Percentiles rank a stretch among this genome's conserved stretches.
Evolutionary conservation across 2,329 filamentous ascomycete species (phyloP).

Genomic region (Sporothrix pallida): DNA sequence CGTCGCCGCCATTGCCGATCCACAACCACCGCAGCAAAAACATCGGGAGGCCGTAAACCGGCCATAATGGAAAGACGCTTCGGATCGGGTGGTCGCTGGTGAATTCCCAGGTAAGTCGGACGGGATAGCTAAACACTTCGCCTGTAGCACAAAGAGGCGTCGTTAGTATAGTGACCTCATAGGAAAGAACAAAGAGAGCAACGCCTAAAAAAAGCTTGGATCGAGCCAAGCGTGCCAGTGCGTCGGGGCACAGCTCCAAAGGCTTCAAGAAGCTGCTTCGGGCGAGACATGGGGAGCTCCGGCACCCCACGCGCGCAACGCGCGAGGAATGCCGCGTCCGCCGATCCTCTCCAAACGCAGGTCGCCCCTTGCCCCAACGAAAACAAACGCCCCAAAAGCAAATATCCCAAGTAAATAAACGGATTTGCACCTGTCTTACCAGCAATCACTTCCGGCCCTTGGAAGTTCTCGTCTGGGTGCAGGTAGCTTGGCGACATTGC

Average conservation of each 20-base stretch:
- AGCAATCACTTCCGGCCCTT: constrained; percentile 95
- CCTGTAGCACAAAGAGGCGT: constrained; percentile 57
- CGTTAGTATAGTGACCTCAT: not conserved
- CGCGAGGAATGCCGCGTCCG: constrained; percentile 10
- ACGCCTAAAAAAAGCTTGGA: not conserved
- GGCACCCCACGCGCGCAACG: not conserved
- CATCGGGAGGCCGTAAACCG: constrained; percentile 93
- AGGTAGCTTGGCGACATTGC: constrained; percentile 94
- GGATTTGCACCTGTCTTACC: constrained; percentile 59
- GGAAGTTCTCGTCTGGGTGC: constrained; percentile 98
- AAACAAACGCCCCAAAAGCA: constrained; percentile 16
- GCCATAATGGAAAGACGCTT: constrained; percentile 96
- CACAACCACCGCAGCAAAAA: constrained; percentile 90
- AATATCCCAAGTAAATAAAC: not conserved
- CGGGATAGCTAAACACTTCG: constrained; percentile 89
- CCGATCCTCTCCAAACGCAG: constrained; percentile 8
- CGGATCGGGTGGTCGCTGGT: constrained; percentile 86
- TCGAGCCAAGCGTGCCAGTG: too few relatives aligned
- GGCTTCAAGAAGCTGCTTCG: not conserved
- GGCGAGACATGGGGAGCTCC: constrained; percentile 23
- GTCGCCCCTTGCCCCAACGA: constrained; percentile 13
- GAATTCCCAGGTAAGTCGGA: constrained; percentile 94
- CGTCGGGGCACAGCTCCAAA: not conserved
- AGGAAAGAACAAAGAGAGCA: not conserved
- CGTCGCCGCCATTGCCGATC: constrained; percentile 79